A percentile compares a stretch with the other conserved stretches of the same genome.
Conservation (phyloP, 345 rosid species). For the Lepidium africanum region DNA sequence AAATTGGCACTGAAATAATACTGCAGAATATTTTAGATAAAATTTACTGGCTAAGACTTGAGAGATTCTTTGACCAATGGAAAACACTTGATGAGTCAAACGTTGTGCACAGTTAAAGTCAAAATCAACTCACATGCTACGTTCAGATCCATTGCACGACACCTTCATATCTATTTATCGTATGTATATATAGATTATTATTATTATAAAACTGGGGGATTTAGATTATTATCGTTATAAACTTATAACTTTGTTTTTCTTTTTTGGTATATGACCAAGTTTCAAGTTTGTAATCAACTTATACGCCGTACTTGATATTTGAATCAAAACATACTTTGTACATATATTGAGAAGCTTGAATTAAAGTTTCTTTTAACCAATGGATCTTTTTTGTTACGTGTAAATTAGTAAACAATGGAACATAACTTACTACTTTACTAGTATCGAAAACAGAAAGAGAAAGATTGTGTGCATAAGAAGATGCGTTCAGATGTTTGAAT, state of each 20-base stretch:
- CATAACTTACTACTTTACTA: too few species aligned
- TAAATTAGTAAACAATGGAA: not conserved
- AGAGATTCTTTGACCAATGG: slow-evolving; percentile 13
- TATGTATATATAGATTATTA: too few species aligned
- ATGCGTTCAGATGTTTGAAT: slow-evolving; percentile 6
- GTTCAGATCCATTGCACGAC: slow-evolving; percentile 5
- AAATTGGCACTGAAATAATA: not conserved
- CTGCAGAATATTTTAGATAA: not conserved
- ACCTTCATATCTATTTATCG: too few species aligned
- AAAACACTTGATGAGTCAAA: slow-evolving; percentile 9
- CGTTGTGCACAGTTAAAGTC: slow-evolving; percentile 5
- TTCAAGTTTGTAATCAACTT: not conserved
- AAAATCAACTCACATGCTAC: slow-evolving; percentile 11
- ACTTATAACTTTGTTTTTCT: not conserved
- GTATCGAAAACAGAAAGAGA: too few species aligned
- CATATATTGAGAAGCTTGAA: not conserved
- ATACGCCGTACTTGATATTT: not conserved
- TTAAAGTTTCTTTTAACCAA: not conserved
- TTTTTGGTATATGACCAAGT: not conserved
- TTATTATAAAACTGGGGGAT: too few species aligned
- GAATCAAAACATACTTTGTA: not conserved
- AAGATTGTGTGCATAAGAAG: not conserved
- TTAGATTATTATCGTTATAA: not conserved
- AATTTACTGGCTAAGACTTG: not conserved
- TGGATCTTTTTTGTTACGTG: not conserved